Evolutionary conservation across 2,329 filamentous ascomycete species (phyloP).

Genomic region (Fusarium siculi): DNA sequence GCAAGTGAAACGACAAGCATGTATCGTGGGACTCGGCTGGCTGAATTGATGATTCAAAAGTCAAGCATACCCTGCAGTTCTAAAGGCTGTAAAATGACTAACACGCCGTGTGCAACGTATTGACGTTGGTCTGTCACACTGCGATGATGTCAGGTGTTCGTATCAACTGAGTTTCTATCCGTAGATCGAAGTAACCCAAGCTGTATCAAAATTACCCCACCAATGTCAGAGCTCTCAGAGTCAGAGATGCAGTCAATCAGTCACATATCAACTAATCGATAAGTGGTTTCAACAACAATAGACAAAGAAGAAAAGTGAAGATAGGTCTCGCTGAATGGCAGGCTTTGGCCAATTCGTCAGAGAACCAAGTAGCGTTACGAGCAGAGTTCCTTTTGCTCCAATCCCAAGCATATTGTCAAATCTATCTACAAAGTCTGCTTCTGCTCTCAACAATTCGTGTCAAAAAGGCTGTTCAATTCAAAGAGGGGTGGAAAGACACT

Average conservation of each 20-base stretch:
- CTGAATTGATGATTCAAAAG: not conserved
- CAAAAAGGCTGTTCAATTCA: conserved; percentile 37
- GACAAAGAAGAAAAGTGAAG: not conserved
- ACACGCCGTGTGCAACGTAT: conserved; percentile 1
- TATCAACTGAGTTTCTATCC: conserved; percentile 2
- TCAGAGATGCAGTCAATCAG: not conserved
- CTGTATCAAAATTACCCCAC: conserved; percentile 23
- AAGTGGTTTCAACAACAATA: not conserved
- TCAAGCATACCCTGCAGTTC: conserved; percentile 9
- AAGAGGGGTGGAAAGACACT: conserved; percentile 9
- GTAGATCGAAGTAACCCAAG: not conserved
- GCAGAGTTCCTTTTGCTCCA: conserved; percentile 6
- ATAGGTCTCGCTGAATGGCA: not conserved
- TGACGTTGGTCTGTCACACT: conserved; percentile 13
- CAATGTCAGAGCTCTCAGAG: not conserved
- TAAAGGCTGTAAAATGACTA: conserved; percentile 11
- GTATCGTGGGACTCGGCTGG: not conserved
- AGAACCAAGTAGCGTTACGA: not conserved
- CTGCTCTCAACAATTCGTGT: conserved; percentile 2
- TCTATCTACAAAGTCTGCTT: conserved; percentile 25
- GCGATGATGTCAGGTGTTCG: conserved; percentile 35
- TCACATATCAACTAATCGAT: not conserved
- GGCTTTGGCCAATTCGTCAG: not conserved
- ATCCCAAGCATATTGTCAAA: conserved; percentile 11
- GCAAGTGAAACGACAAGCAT: not conserved